phyloP scores from a whole-genome alignment of 176 grass and related monocot species.

The Tillandsia fasciculata region DNA sequence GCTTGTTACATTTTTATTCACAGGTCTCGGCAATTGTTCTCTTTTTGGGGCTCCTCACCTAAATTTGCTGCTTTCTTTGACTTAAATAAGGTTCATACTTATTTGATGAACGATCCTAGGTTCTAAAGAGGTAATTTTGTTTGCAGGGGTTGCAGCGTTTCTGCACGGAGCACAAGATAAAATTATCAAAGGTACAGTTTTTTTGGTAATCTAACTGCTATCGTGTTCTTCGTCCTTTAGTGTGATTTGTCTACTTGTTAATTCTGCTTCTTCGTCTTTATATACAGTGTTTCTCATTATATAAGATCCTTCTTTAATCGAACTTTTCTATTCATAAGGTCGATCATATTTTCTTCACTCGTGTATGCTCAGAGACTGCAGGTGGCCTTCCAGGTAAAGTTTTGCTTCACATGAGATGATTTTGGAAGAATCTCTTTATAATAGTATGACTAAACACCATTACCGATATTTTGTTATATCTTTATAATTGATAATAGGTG shows the following conservation, averaged over 20 bases:
- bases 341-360: conserved; percentile 87
- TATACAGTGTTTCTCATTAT: conserved; percentile 11
- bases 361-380: conserved; percentile 98
- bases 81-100: neutral
- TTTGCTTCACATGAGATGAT: no score
- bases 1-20: no score
- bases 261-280: conserved; percentile 16
- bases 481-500: no score
- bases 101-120: conserved; percentile 14
- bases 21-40: no score
- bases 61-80: neutral
- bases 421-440: no score
- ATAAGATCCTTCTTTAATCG: conserved; percentile 11
- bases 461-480: no score
- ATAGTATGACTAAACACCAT: no score
- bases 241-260: conserved; percentile 3
- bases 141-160: conserved; percentile 88
- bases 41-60: neutral
- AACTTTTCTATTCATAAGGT: conserved; percentile 41
- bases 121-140: conserved; percentile 4
- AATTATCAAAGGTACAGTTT: conserved; percentile 75
- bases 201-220: neutral
- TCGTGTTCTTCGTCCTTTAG: neutral
- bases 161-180: conserved; percentile 98
- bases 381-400: conserved; percentile 84